These are phyloP conservation scores for Penicillium sp. DNA, from an alignment of 2,329 filamentous ascomycete species.

Conservation along the genomic window DNA sequence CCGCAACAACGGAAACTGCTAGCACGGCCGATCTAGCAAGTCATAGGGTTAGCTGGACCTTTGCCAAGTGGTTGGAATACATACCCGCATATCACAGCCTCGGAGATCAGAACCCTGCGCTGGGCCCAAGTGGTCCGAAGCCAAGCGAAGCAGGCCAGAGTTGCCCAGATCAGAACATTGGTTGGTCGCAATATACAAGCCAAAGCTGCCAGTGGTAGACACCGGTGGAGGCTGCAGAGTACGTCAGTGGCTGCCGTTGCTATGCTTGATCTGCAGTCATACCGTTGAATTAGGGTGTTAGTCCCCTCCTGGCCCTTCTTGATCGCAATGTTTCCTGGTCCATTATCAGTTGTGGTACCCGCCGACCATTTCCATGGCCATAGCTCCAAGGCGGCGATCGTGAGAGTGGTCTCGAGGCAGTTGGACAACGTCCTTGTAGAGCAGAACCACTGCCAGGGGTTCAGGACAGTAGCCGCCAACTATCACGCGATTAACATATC, in stretches of 20 bases:
- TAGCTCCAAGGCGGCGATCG: slow-evolving; percentile 72
- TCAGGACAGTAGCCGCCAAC: slow-evolving; percentile 71
- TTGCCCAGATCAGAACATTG: slow-evolving; percentile 81
- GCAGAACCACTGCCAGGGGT: slow-evolving; percentile 96
- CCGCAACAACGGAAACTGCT: slow-evolving; percentile 64
- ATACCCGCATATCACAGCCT: slow-evolving; percentile 63
- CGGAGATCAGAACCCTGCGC: slow-evolving; percentile 59
- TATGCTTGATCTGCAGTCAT: slow-evolving; percentile 14
- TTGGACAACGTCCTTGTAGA: slow-evolving; percentile 94
- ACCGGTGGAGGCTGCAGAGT: slow-evolving; percentile 56
- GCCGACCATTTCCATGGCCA: slow-evolving; percentile 82
- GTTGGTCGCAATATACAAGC: slow-evolving; percentile 88
- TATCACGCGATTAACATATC: slow-evolving; percentile 40
- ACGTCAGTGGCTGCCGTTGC: slow-evolving; percentile 9
- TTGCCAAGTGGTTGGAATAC: slow-evolving; percentile 10
- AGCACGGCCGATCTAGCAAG: slow-evolving; percentile 57
- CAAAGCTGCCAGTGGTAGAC: slow-evolving; percentile 73
- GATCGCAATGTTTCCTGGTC: slow-evolving; percentile 2
- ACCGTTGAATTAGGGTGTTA: slow-evolving; percentile 26
- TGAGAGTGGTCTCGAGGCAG: slow-evolving; percentile 86
- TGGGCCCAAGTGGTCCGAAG: slow-evolving; percentile 45
- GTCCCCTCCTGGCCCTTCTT: slow-evolving; percentile 12
- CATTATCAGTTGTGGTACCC: slow-evolving; percentile 41
- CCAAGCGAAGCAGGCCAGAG: slow-evolving; percentile 60
- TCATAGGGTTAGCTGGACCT: slow-evolving; percentile 10